These are phyloP conservation scores for Schwanniomyces occidentalis DNA, from an alignment of 805 yeast species.

Conservation along the genomic window DNA sequence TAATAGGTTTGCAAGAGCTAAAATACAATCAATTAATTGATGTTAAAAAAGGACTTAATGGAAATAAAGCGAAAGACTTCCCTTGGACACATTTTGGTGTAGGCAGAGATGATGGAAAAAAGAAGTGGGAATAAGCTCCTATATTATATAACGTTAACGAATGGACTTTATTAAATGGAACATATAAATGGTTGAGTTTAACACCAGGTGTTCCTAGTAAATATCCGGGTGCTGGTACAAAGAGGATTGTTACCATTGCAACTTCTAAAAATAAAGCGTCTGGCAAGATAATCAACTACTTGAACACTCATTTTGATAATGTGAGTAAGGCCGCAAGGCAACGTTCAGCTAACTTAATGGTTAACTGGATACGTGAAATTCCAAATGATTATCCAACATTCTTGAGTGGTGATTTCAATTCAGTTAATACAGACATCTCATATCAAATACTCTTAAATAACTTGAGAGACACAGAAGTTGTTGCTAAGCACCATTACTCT, in stretches of 20 bases:
- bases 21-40: constrained; percentile 43
- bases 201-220: constrained; percentile 55
- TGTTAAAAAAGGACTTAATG: constrained; percentile 36
- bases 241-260: constrained; percentile 40
- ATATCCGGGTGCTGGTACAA: constrained; percentile 40
- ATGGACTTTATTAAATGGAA: constrained; percentile 40
- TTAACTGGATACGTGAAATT: constrained; percentile 34
- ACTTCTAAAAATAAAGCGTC: constrained; percentile 20
- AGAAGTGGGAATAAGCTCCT: constrained; percentile 53
- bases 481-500: constrained; percentile 18
- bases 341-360: constrained; percentile 46
- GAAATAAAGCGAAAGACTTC: constrained; percentile 19
- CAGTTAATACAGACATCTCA: constrained; percentile 20
- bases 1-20: constrained; percentile 45
- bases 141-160: constrained; percentile 39
- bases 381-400: constrained; percentile 37
- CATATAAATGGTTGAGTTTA: constrained; percentile 53
- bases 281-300: constrained; percentile 23
- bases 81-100: constrained; percentile 45
- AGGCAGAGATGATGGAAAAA: constrained; percentile 55
- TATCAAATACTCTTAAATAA: constrained; percentile 40
- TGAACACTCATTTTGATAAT: constrained; percentile 55
- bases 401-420: constrained; percentile 60
- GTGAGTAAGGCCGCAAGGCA: constrained; percentile 45
- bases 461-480: constrained; percentile 29